Percentiles rank a stretch among this genome's conserved stretches.
Evolutionary conservation across 805 yeast genomes (phyloP).

Genomic region (Cyberlindnera euphorbiiphila): DNA sequence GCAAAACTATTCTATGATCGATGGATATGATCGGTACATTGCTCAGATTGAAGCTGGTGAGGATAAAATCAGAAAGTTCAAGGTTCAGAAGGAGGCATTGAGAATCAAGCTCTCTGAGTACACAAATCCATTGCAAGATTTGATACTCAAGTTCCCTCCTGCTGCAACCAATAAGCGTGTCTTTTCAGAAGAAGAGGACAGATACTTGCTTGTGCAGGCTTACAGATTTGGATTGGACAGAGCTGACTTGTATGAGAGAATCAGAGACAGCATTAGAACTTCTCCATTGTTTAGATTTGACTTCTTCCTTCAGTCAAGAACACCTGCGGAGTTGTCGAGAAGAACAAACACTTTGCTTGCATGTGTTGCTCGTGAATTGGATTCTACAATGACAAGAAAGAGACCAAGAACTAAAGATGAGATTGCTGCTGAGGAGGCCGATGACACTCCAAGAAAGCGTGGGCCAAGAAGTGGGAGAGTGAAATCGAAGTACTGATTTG

Average conservation of each 20-base stretch:
- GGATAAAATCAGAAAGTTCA: conserved; percentile 62
- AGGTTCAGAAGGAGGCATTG: conserved; percentile 73
- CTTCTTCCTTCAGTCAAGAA: conserved; percentile 79
- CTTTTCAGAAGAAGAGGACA: conserved; percentile 85
- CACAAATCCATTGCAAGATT: conserved; percentile 74
- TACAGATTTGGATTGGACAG: conserved; percentile 78
- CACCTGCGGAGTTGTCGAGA: conserved; percentile 72
- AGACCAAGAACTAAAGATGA: conserved; percentile 14
- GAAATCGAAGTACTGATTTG: conserved; percentile 13
- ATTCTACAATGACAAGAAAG: conserved; percentile 15
- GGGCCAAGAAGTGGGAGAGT: conserved; percentile 19
- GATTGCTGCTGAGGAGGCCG: conserved; percentile 13
- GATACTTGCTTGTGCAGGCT: conserved; percentile 77
- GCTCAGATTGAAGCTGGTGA: conserved; percentile 86
- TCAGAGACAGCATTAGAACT: conserved; percentile 68
- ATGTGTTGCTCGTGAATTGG: conserved; percentile 63
- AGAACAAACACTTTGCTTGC: conserved; percentile 76
- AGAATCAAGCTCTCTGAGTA: conserved; percentile 70
- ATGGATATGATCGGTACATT: conserved; percentile 82
- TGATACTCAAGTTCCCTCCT: conserved; percentile 69
- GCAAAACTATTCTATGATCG: conserved; percentile 73
- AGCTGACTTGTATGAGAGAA: conserved; percentile 72
- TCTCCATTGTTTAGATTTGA: conserved; percentile 82
- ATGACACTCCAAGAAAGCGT: conserved; percentile 15
- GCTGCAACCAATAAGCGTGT: conserved; percentile 60